phyloP scores from a whole-genome alignment of 371 early-diverging fungal species.

The Fennellomyces sp. region DNA sequence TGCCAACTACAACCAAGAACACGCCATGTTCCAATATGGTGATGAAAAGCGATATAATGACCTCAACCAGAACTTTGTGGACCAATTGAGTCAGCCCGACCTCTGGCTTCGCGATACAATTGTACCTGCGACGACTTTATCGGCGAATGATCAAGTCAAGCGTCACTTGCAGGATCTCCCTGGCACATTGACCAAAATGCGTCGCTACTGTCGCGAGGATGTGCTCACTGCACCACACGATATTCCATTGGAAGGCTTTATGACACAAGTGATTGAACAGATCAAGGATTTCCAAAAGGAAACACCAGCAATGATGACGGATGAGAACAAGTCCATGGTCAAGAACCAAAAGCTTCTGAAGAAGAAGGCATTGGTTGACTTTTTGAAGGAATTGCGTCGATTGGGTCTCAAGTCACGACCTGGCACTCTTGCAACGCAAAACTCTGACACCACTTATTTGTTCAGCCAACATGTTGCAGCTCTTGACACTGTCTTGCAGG shows the following conservation, averaged over 20 bases:
- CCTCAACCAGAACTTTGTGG: slow-evolving; percentile 28
- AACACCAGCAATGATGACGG: slow-evolving; percentile 64
- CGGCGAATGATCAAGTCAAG: slow-evolving; percentile 26
- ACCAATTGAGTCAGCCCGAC: slow-evolving; percentile 35
- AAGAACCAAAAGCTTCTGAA: slow-evolving; percentile 83
- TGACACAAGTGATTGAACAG: slow-evolving; percentile 51
- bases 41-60: slow-evolving; percentile 51
- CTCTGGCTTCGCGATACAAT: slow-evolving; percentile 28
- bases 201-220: slow-evolving; percentile 36
- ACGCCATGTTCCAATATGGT: slow-evolving; percentile 55
- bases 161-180: slow-evolving; percentile 39
- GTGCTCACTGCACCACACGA: slow-evolving; percentile 20
- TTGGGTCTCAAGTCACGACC: slow-evolving; percentile 79
- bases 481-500: slow-evolving; percentile 26
- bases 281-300: slow-evolving; percentile 69
- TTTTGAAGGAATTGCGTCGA: slow-evolving; percentile 78
- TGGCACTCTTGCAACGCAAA: slow-evolving; percentile 43
- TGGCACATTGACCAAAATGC: slow-evolving; percentile 35
- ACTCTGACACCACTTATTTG: slow-evolving; percentile 35
- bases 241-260: slow-evolving; percentile 46
- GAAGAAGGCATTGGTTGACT: slow-evolving; percentile 87
- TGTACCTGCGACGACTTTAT: slow-evolving; percentile 15
- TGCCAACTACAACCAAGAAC: slow-evolving; percentile 60
- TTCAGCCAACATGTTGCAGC: slow-evolving; percentile 40
- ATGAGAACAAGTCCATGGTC: slow-evolving; percentile 64